A percentile compares a stretch with the other conserved stretches of the same genome.
These are phyloP conservation scores for Globisporangium paroecandrum DNA, from an alignment of 352 stramenopile genomes.

Conservation along the genomic window DNA sequence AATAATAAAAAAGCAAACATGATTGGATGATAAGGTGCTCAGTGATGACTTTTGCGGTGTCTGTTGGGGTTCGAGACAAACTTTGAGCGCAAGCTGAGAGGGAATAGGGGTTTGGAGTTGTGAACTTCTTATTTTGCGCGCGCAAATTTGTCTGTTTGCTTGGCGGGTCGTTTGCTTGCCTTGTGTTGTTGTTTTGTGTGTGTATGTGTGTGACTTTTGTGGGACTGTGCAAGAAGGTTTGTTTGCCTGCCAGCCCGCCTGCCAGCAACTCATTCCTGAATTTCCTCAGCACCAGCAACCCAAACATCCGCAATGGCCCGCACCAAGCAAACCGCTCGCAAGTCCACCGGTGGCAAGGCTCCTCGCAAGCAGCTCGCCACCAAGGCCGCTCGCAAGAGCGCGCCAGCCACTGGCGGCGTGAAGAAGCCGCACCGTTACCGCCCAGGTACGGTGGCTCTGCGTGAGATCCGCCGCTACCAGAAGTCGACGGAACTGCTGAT, in stretches of 20 bases:
- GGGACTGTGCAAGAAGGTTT: neutral
- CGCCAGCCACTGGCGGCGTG: slow-evolving; percentile 87
- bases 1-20: neutral
- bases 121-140: neutral
- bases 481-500: slow-evolving; percentile 95
- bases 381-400: slow-evolving; percentile 92
- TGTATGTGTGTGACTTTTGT: neutral
- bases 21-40: slow-evolving; percentile 26
- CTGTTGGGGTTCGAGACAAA: neutral
- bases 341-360: slow-evolving; percentile 93
- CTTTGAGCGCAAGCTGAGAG: neutral
- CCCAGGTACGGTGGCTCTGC: slow-evolving; percentile 88
- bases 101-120: neutral
- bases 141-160: neutral
- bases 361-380: slow-evolving; percentile 92
- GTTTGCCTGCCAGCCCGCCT: neutral
- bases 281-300: slow-evolving; percentile 43
- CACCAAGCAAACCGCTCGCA: slow-evolving; percentile 96
- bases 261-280: slow-evolving; percentile 39
- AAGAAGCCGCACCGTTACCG: slow-evolving; percentile 92
- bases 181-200: neutral
- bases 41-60: neutral
- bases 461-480: slow-evolving; percentile 98
- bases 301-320: slow-evolving; percentile 76
- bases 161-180: neutral